These are phyloP conservation scores for Metschnikowia santaceciliae DNA, from an alignment of 805 yeast species.

Conservation along the genomic window DNA sequence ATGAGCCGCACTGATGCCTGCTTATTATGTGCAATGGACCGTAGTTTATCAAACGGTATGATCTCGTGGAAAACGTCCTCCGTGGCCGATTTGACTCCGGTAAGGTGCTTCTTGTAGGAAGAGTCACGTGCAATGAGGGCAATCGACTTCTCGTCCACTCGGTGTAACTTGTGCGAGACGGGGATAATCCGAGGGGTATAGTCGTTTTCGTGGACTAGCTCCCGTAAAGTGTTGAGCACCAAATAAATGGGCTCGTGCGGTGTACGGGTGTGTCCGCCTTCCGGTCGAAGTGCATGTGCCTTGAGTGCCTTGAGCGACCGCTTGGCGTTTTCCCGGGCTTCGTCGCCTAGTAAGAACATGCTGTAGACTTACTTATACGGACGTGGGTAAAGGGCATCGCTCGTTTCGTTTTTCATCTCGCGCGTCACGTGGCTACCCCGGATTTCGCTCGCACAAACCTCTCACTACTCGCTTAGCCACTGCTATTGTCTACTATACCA, in stretches of 20 bases:
- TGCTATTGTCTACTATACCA: too few relatives aligned
- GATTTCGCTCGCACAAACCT: background rate
- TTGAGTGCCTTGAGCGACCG: slow-evolving; percentile 15
- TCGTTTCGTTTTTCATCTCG: background rate
- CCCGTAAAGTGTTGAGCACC: slow-evolving; percentile 46
- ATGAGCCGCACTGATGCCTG: slow-evolving; percentile 46
- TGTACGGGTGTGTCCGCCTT: background rate
- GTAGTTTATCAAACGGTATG: slow-evolving; percentile 54
- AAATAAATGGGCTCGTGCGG: slow-evolving; percentile 30
- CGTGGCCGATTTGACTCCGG: slow-evolving; percentile 48
- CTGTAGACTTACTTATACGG: background rate
- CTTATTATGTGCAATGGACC: slow-evolving; percentile 40
- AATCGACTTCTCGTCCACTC: slow-evolving; percentile 47
- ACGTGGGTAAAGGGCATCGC: background rate
- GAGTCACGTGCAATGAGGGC: slow-evolving; percentile 75
- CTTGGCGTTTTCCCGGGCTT: slow-evolving; percentile 18
- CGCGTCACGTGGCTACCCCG: slow-evolving; percentile 7
- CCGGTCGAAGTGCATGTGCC: slow-evolving; percentile 10
- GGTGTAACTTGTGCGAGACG: slow-evolving; percentile 47
- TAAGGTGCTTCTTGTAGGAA: slow-evolving; percentile 50
- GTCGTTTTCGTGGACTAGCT: slow-evolving; percentile 44
- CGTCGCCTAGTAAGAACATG: slow-evolving; percentile 18
- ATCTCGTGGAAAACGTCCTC: slow-evolving; percentile 61
- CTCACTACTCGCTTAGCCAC: too few relatives aligned
- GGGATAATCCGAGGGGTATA: slow-evolving; percentile 59